These are phyloP conservation scores for Suillus tomentosus DNA, from an alignment of 768 basidiomycete species.

Conservation along the genomic window DNA sequence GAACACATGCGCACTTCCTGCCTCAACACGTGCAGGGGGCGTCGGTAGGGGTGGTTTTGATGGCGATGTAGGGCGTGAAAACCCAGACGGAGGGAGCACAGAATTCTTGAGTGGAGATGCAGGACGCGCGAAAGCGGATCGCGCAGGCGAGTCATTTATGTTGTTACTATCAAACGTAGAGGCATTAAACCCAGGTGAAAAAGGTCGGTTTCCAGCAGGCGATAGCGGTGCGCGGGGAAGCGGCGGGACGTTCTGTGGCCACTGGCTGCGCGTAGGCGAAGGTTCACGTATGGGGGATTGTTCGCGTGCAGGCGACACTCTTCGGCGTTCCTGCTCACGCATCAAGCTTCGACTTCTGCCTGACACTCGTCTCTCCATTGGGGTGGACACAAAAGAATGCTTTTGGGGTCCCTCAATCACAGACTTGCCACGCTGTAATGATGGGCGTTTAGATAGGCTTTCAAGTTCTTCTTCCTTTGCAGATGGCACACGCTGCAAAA, in stretches of 20 bases:
- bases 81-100: conserved; percentile 5
- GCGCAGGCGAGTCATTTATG: not conserved
- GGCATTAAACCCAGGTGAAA: conserved; percentile 15
- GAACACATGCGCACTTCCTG: not conserved
- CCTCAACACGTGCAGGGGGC: not conserved
- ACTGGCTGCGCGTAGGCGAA: conserved; percentile 18
- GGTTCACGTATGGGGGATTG: not conserved
- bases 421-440: conserved; percentile 1
- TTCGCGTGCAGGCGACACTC: conserved; percentile 7
- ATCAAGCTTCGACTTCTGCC: conserved; percentile 7
- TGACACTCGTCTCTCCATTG: conserved; percentile 1
- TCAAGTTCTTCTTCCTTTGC: conserved; percentile 21
- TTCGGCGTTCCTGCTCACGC: conserved; percentile 18
- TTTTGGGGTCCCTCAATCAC: not conserved
- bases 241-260: conserved; percentile 29
- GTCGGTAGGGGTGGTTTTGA: conserved; percentile 8
- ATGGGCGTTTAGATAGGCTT: not conserved
- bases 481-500: conserved; percentile 5
- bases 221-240: conserved; percentile 30
- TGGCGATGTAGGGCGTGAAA: conserved; percentile 12
- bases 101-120: conserved; percentile 4
- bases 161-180: conserved; percentile 1
- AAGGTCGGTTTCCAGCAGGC: not conserved
- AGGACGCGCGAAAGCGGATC: conserved; percentile 4
- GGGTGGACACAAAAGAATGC: not conserved